Evolutionary conservation across 2,329 filamentous ascomycete species (phyloP).

Genomic region (Mycosphaerella sp.): DNA sequence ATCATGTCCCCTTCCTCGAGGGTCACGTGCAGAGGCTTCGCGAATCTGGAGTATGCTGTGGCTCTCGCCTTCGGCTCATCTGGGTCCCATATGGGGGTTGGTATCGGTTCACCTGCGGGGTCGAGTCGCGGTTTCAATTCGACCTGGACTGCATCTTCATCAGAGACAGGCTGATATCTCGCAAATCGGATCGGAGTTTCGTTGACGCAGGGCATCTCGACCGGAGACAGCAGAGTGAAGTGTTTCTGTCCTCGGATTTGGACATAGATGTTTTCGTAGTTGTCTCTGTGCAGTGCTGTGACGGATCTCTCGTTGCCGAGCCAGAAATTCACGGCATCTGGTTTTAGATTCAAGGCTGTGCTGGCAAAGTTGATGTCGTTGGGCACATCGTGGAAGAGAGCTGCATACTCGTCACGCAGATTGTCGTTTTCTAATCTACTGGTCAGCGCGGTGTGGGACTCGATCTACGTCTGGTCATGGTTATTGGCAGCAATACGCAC

Average conservation of each 20-base stretch:
- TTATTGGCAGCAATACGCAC: conserved; percentile 38
- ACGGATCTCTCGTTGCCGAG: conserved; percentile 64
- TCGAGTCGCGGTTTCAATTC: conserved; percentile 32
- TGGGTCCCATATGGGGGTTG: conserved; percentile 70
- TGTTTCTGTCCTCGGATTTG: conserved; percentile 67
- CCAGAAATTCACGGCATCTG: conserved; percentile 79
- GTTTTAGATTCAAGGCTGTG: conserved; percentile 57
- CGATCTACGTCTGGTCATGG: neutral
- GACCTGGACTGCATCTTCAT: conserved; percentile 15
- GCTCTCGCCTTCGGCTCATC: conserved; percentile 47
- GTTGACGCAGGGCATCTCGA: conserved; percentile 62
- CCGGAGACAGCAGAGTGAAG: conserved; percentile 66
- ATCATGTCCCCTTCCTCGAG: conserved; percentile 70
- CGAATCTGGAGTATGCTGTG: conserved; percentile 55
- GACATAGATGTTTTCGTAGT: conserved; percentile 80
- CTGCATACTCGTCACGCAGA: conserved; percentile 62
- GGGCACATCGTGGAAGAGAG: conserved; percentile 58
- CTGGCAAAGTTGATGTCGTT: conserved; percentile 63
- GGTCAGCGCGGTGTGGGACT: neutral
- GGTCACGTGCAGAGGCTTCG: conserved; percentile 58
- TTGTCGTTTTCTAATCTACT: conserved; percentile 65
- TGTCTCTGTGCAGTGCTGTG: conserved; percentile 73
- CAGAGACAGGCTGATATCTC: conserved; percentile 47
- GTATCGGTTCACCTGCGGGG: conserved; percentile 45
- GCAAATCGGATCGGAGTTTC: conserved; percentile 54